These are phyloP conservation scores for Globisporangium okanoganense DNA, from an alignment of 352 stramenopile species.

Conservation along the genomic window DNA sequence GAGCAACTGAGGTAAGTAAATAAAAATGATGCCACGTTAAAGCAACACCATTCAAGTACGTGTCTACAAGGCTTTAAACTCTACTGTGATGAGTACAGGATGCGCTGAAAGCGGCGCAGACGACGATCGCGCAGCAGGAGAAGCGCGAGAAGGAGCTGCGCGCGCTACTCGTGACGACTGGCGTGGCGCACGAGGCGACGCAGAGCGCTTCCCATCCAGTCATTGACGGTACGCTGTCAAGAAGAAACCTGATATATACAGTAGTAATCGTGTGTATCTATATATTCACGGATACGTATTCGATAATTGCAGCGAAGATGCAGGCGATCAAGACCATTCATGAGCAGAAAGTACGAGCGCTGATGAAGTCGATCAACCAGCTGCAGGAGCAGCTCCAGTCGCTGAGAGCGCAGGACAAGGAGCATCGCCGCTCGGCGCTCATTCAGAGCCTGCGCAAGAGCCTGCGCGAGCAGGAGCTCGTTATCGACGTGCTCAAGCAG, in stretches of 20 bases:
- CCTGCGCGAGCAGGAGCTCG: slow-evolving; percentile 76
- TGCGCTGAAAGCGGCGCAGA: slow-evolving; percentile 42
- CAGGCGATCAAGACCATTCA: slow-evolving; percentile 66
- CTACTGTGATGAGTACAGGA: slow-evolving; percentile 23
- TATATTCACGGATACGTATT: not conserved
- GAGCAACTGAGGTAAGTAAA: slow-evolving; percentile 40
- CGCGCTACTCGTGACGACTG: slow-evolving; percentile 39
- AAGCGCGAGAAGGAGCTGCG: slow-evolving; percentile 59
- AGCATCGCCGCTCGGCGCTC: slow-evolving; percentile 79
- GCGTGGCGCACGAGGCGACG: slow-evolving; percentile 25
- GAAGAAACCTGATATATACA: too few species aligned
- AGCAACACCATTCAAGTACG: not conserved
- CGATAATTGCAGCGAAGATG: slow-evolving; percentile 39
- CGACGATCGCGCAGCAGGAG: slow-evolving; percentile 58
- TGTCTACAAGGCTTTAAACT: not conserved
- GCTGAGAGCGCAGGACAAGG: slow-evolving; percentile 80
- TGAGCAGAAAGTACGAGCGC: slow-evolving; percentile 67
- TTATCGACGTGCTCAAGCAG: slow-evolving; percentile 85
- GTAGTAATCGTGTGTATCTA: not conserved
- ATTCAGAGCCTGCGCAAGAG: slow-evolving; percentile 80
- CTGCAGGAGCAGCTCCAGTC: slow-evolving; percentile 71
- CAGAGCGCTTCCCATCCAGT: slow-evolving; percentile 24
- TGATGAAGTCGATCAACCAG: slow-evolving; percentile 86
- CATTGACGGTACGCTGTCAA: slow-evolving; percentile 35
- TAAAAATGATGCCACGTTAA: not conserved